Evolutionary conservation across 2,329 filamentous ascomycete species (phyloP), one percentile per base, ranked within the genome.

Genomic region (Pestalotiopsis fici): DNA sequence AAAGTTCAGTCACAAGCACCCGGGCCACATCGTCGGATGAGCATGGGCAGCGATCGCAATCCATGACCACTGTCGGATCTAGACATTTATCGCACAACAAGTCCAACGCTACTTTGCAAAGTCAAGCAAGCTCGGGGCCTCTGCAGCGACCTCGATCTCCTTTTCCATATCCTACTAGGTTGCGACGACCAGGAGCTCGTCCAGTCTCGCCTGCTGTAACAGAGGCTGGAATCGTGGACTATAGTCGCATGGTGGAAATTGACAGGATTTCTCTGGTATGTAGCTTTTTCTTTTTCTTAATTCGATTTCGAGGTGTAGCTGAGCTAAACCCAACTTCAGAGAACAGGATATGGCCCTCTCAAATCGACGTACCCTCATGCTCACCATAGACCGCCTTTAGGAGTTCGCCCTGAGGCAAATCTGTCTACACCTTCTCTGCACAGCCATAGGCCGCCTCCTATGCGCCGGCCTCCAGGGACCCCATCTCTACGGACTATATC

Each of bases 121-220:
- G 83, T 67, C 82, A 83, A 37, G 77, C 78, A 23, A 84, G 85
- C 60, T 75, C 75, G 25, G 74, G 74, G 57, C 75, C 78, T 35
- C 72, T 84, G 63, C 86, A 87, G 70, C 81, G 86, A n/a, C 85
- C 87, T 60, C 82, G 86, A 35, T 89, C 87, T 25, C 87, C 87
- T 1, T 89, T 86, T 68, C 86, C 86, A 25, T 89, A 89, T 67
- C 87, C 87, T 28, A 84, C 86, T 59, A 84, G 87, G 21, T 76
- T 89, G 39, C 88, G 83, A 73, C 83, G 87, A 23, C 86, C 86
- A 21, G 85, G 85, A 3, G 78, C 85, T 47, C 80, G 83, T 55
- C 80, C 85, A 57, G 77, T 81, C 31, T 87, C 85, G 13, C 85
- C 85, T 15, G 83, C 83, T 59, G 73, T 86, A 64, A 83, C 82